A percentile compares a stretch with the other conserved stretches of the same genome.
Conservation (phyloP, 768 basidiomycete species). For the Boletellus ananas region DNA sequence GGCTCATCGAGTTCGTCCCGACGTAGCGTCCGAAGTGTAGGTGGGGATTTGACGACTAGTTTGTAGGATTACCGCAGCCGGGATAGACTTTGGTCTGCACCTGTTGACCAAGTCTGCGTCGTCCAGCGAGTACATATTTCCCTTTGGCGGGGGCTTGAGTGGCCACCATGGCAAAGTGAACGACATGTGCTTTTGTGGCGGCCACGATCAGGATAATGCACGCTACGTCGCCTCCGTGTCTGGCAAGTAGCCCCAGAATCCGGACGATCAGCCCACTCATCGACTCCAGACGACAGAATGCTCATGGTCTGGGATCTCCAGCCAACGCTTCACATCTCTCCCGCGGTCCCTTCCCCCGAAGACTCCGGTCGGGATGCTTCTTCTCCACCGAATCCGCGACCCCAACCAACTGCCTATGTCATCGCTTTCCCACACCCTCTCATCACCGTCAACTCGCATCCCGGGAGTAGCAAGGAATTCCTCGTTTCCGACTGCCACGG, state of each 20-base stretch:
- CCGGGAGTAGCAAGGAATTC: conserved; percentile 71
- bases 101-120: conserved; percentile 56
- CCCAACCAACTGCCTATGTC: conserved; percentile 75
- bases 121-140: conserved; percentile 50
- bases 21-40: background rate
- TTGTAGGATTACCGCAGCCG: conserved; percentile 62
- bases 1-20: conserved; percentile 66
- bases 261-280: background rate
- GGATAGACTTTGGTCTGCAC: conserved; percentile 66
- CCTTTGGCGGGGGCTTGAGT: conserved; percentile 76
- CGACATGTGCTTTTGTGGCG: conserved; percentile 78
- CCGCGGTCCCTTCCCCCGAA: conserved; percentile 34
- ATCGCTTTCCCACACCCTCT: conserved; percentile 73
- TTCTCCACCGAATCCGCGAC: conserved; percentile 36
- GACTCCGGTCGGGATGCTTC: conserved; percentile 28
- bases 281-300: conserved; percentile 66
- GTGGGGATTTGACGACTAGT: conserved; percentile 6
- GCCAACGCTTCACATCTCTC: conserved; percentile 47
- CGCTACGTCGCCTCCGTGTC: conserved; percentile 81
- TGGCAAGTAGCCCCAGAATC: conserved; percentile 37
- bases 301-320: conserved; percentile 86
- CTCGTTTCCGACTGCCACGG: conserved; percentile 74
- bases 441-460: conserved; percentile 64
- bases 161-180: conserved; percentile 79
- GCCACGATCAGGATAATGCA: conserved; percentile 59